Conservation (phyloP, 495 filamentous ascomycete species). For the Hypoxylon intermedium region DNA sequence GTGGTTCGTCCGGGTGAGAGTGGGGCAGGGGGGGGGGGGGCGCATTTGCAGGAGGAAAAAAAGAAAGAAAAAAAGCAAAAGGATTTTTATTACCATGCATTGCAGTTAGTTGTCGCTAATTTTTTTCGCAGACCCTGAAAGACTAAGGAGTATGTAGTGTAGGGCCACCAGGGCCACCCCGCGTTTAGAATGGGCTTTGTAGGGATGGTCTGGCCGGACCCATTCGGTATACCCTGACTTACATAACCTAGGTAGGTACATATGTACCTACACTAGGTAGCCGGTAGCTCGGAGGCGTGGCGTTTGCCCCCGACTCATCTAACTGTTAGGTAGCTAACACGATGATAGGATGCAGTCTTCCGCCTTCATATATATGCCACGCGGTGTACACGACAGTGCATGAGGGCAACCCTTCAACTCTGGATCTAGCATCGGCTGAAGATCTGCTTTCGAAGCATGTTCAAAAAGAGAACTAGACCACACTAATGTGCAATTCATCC, state of each 20-base stretch:
- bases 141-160: too few relatives aligned
- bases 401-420: too few relatives aligned
- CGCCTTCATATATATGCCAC: constrained; percentile 9
- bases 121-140: not conserved
- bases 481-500: not conserved
- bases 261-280: too few relatives aligned
- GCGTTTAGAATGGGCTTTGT: not conserved
- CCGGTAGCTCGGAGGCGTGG: too few relatives aligned
- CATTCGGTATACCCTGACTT: not conserved
- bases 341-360: constrained; percentile 14
- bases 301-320: not conserved
- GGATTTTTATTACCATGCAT: not conserved
- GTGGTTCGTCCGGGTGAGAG: too few relatives aligned
- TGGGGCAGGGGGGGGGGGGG: too few relatives aligned
- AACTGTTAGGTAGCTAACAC: not conserved
- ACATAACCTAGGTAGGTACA: too few relatives aligned
- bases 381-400: too few relatives aligned
- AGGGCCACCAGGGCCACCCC: not conserved
- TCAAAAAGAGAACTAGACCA: not conserved
- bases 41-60: too few relatives aligned
- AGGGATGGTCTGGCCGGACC: not conserved
- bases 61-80: too few relatives aligned
- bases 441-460: constrained; percentile 5
- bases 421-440: not conserved
- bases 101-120: not conserved